These are phyloP conservation scores for Leptodontidium sp. DNA, from an alignment of 2,329 filamentous ascomycete species.

Conservation along the genomic window DNA sequence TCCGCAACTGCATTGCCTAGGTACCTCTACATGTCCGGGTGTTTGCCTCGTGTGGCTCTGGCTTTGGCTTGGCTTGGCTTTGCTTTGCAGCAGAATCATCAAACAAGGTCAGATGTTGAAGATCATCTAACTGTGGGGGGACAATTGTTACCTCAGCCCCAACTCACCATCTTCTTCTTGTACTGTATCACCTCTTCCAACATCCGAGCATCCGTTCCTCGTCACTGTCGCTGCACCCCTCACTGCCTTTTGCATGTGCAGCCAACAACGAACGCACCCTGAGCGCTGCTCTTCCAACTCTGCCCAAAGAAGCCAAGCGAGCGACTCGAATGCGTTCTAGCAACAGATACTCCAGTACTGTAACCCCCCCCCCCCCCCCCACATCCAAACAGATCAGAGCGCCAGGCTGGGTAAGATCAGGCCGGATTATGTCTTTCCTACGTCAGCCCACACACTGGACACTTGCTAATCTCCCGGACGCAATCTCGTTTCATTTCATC, in stretches of 20 bases:
- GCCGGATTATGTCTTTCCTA: background rate
- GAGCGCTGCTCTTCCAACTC: background rate
- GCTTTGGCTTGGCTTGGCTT: background rate
- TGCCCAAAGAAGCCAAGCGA: constrained; percentile 5
- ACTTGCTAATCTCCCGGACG: constrained; percentile 14
- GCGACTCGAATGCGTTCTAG: constrained; percentile 1
- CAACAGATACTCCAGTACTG: background rate
- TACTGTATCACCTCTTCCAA: background rate
- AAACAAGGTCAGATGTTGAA: background rate
- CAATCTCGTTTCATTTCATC: background rate
- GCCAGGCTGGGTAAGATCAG: constrained; percentile 3
- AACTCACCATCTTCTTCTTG: background rate
- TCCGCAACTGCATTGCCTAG: too few relatives aligned
- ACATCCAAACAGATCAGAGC: constrained; percentile 2
- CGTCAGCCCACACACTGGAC: background rate
- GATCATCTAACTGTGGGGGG: background rate
- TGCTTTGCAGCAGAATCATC: background rate
- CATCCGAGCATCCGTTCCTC: background rate
- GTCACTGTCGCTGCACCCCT: background rate
- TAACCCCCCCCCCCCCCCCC: background rate
- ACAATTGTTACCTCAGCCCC: background rate
- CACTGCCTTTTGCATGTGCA: background rate
- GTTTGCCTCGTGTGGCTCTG: background rate
- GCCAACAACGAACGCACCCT: too few relatives aligned
- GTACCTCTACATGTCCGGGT: too few relatives aligned